These are phyloP conservation scores for Sanghuangporus baumii DNA, from an alignment of 1,284 basidiomycete species.

Conservation along the genomic window DNA sequence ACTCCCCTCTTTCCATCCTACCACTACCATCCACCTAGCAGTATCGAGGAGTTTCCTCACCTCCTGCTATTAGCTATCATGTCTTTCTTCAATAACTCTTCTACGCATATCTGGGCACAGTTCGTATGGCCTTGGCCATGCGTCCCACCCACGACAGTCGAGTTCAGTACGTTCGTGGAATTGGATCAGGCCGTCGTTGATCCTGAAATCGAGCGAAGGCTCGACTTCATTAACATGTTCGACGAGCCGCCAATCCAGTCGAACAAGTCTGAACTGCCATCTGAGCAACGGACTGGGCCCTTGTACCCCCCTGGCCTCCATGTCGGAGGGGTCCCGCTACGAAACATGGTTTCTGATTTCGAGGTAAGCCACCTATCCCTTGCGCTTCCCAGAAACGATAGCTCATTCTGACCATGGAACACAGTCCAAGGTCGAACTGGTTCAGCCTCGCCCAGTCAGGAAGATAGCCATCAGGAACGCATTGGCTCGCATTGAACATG, in stretches of 20 bases:
- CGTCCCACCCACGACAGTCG: background rate
- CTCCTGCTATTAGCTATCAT: background rate
- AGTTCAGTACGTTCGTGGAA: background rate
- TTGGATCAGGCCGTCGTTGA: background rate
- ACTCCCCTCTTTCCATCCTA: background rate
- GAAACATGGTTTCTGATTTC: too few relatives aligned
- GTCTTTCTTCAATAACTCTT: background rate
- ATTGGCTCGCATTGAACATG: too few relatives aligned
- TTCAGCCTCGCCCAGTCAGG: too few relatives aligned
- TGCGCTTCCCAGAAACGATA: too few relatives aligned
- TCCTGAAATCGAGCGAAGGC: background rate
- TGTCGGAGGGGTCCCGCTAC: too few relatives aligned
- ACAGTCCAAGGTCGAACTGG: too few relatives aligned
- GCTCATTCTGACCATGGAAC: too few relatives aligned
- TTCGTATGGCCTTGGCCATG: background rate
- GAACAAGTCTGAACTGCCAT: background rate
- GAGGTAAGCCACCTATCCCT: too few relatives aligned
- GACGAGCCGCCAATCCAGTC: background rate
- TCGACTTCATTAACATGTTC: background rate
- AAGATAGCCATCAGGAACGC: too few relatives aligned
- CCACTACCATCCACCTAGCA: background rate
- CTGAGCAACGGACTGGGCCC: too few relatives aligned
- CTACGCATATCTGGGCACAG: background rate
- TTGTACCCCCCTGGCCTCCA: too few relatives aligned
- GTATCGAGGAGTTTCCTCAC: background rate